Evolutionary conservation across 2,329 filamentous ascomycete genomes (phyloP), one percentile per base, ranked within the genome.

Genomic region (Cladobotryum protrusum): DNA sequence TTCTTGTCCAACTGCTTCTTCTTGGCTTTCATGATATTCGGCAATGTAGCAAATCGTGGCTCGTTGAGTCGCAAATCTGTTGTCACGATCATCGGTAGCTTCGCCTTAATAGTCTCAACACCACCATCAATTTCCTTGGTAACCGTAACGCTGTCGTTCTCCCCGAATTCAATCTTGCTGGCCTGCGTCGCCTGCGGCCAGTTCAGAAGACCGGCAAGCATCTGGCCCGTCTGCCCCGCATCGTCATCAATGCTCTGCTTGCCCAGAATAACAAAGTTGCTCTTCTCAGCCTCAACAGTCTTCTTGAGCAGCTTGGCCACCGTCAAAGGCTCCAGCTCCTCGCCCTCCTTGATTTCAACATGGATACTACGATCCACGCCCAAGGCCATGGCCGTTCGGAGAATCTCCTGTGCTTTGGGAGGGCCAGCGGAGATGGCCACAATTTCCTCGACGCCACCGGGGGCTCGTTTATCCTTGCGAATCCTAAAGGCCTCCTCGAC

Each of bases 21-120:
- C 87, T 99, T 99, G 47, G 93, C 93, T 85, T 97, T 99, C 93
- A 99, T 99, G 58, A 99, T 97, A 67, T 97, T 97, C 45, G 91
- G 92, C 80, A 99, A 70, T 70, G 83, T 96, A 18, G 92, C 93
- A 69, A 96, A 99, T 57, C 93, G 78, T 52, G 93, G 93, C 80
- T 95, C 89, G 66, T 99, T 99, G 68, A 99, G 74, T 47, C 93
- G 76, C 72, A 99, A 70, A 75, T 99, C 93, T 54, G 93, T 96
- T 54, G 93, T 99, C 61, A 99, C 87, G 47, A 99, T 75, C 83
- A 97, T 84, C 0, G 93, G 93, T 70, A 99, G 72, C 75, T 86
- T 88, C 1, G 88, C 84, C 68, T 78, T 79, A 49, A 99, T 75
- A 55, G 91, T 96, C 79, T 97, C 93, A 35, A 88, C 86, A 58